Conservation (phyloP, 257 asterid genomes). For the Cinchona pubescens region DNA sequence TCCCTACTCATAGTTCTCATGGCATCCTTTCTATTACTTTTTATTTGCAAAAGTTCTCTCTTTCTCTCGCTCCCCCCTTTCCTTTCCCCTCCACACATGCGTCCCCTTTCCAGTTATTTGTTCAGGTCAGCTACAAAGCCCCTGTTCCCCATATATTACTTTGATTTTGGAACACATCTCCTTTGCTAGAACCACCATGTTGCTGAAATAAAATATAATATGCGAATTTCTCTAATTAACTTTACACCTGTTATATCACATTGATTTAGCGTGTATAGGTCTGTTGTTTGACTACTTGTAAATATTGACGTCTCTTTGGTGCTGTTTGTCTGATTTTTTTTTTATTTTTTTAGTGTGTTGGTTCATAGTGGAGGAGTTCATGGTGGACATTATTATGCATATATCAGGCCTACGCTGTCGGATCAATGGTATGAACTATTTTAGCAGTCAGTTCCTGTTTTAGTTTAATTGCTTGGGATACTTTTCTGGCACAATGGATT, state of each 20-base stretch:
- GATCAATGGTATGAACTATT: slow-evolving; percentile 34
- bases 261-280: not conserved
- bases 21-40: not conserved
- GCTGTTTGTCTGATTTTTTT: not conserved
- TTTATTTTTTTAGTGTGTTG: slow-evolving; percentile 20
- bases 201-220: not conserved
- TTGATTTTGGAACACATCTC: not conserved
- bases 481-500: not conserved
- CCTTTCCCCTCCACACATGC: not conserved
- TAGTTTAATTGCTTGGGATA: not conserved
- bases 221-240: not conserved
- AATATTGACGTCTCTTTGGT: not conserved
- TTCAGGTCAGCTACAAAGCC: not conserved
- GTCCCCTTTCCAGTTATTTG: no score
- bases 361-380: slow-evolving; percentile 48
- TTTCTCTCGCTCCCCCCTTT: not conserved
- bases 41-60: not conserved
- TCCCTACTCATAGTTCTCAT: not conserved
- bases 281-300: not conserved
- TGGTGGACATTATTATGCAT: slow-evolving; percentile 46
- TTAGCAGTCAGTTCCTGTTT: not conserved
- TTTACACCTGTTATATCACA: not conserved
- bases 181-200: not conserved
- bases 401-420: slow-evolving; percentile 39
- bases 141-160: not conserved